Evolutionary conservation across 2,329 filamentous ascomycete species (phyloP).

Genomic region (Sordariomycetes sp.): DNA sequence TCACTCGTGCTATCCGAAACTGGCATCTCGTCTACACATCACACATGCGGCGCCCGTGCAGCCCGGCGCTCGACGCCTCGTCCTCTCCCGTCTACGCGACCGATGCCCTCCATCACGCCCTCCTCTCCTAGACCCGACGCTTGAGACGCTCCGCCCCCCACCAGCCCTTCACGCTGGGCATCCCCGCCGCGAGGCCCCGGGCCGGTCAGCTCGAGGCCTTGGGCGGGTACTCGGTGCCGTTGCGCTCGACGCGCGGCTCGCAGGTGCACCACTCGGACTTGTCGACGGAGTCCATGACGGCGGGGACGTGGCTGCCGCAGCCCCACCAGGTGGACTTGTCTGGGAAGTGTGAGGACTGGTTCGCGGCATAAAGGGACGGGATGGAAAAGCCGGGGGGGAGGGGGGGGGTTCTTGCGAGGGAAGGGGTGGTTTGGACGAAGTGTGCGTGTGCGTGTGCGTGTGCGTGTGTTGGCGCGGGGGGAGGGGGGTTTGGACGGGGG

Average conservation of each 20-base stretch:
- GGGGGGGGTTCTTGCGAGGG: background rate
- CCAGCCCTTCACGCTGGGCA: conserved; percentile 15
- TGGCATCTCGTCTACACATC: background rate
- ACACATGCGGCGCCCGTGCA: too few species aligned
- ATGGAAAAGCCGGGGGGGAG: background rate
- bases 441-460: too few species aligned
- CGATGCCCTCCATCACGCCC: background rate
- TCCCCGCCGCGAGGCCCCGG: conserved; percentile 12
- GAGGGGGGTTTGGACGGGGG: too few species aligned
- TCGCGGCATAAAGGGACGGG: background rate
- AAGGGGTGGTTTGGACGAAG: background rate
- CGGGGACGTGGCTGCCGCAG: conserved; percentile 47
- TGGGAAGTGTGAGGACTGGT: conserved; percentile 11
- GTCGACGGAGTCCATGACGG: conserved; percentile 47
- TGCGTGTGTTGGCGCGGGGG: too few species aligned
- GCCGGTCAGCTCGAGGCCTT: conserved; percentile 36
- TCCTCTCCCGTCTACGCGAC: too few species aligned
- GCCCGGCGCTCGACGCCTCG: too few species aligned
- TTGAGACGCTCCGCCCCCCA: conserved; percentile 15
- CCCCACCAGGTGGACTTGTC: conserved; percentile 52
- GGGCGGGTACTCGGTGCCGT: conserved; percentile 51
- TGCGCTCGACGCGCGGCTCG: conserved; percentile 45
- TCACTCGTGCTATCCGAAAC: background rate
- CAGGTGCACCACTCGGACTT: conserved; percentile 51
- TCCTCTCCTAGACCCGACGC: conserved; percentile 16